Evolutionary conservation across 1,139 yeast genomes (phyloP).

Genomic region (Debaryomyces fabryi): DNA sequence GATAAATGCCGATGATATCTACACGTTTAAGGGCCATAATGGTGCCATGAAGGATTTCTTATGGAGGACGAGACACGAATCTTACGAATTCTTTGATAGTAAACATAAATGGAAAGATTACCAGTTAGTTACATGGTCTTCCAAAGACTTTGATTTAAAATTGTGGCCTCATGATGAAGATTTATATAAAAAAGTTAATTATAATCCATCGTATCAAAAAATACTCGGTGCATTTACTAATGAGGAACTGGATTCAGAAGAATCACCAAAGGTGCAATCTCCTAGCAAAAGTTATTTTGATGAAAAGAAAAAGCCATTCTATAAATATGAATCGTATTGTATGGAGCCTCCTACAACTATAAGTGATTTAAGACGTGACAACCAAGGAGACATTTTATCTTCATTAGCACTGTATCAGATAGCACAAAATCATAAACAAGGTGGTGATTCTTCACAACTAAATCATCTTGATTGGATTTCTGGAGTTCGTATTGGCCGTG

Average conservation of each 20-base stretch:
- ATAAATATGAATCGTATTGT: slow-evolving; percentile 39
- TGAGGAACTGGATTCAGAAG: slow-evolving; percentile 24
- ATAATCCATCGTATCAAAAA: slow-evolving; percentile 43
- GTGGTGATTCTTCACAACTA: slow-evolving; percentile 36
- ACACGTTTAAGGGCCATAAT: slow-evolving; percentile 76
- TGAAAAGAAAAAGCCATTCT: slow-evolving; percentile 12
- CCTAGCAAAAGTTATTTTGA: slow-evolving; percentile 1
- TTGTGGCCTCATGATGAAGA: slow-evolving; percentile 76
- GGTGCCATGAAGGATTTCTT: slow-evolving; percentile 86
- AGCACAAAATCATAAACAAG: slow-evolving; percentile 32
- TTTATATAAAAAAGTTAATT: slow-evolving; percentile 61
- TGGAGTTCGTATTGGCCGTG: slow-evolving; percentile 77
- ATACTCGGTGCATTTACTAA: slow-evolving; percentile 25
- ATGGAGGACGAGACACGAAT: slow-evolving; percentile 68
- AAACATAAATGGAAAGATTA: slow-evolving; percentile 71
- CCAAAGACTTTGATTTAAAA: slow-evolving; percentile 75
- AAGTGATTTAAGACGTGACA: slow-evolving; percentile 34
- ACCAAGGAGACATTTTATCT: slow-evolving; percentile 41
- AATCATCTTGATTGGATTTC: slow-evolving; percentile 91
- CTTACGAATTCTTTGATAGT: slow-evolving; percentile 39
- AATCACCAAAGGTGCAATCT: neutral
- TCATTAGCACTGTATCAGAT: slow-evolving; percentile 38
- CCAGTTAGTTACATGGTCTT: slow-evolving; percentile 92
- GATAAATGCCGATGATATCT: slow-evolving; percentile 45
- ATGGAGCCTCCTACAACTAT: slow-evolving; percentile 43